Evolutionary conservation across 352 stramenopile genomes (phyloP).

Genomic region (Pythium aphanidermatum): DNA sequence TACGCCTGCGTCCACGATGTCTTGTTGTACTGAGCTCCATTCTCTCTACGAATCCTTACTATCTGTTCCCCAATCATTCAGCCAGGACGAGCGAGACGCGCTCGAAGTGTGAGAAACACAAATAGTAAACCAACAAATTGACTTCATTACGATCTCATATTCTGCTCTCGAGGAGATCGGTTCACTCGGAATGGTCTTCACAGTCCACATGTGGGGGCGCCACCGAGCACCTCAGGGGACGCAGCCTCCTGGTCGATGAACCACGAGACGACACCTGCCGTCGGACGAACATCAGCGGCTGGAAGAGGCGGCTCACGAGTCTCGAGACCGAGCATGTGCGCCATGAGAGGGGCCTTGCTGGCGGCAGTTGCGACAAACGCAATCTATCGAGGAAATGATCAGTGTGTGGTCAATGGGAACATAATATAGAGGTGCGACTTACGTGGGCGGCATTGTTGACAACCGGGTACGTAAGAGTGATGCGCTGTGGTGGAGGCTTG

Average conservation of each 20-base stretch:
- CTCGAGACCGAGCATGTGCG: constrained; percentile 68
- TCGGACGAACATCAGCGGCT: constrained; percentile 64
- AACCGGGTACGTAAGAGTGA: constrained; percentile 96
- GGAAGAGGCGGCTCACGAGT: constrained; percentile 54
- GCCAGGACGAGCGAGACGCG: constrained; percentile 4
- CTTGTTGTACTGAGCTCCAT: constrained; percentile 12
- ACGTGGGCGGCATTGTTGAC: constrained; percentile 89
- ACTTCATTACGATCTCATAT: too few relatives aligned
- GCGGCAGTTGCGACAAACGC: constrained; percentile 89
- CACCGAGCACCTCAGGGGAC: constrained; percentile 10
- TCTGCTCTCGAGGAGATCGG: too few relatives aligned
- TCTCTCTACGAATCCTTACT: constrained; percentile 11
- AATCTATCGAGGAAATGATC: constrained; percentile 43
- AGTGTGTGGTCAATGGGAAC: constrained; percentile 3
- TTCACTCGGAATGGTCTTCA: too few relatives aligned
- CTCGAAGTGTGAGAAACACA: constrained; percentile 7
- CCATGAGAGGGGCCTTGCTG: constrained; percentile 86
- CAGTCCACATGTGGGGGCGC: constrained; percentile 3
- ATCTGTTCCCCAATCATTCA: constrained; percentile 8
- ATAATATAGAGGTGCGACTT: constrained; percentile 15
- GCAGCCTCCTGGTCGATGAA: constrained; percentile 81
- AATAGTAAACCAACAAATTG: too few relatives aligned
- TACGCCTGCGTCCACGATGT: constrained; percentile 7
- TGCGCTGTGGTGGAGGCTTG: constrained; percentile 95
- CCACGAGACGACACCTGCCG: constrained; percentile 71